Conservation (phyloP, 805 yeast genomes). For the Saturnispora mendoncae region DNA sequence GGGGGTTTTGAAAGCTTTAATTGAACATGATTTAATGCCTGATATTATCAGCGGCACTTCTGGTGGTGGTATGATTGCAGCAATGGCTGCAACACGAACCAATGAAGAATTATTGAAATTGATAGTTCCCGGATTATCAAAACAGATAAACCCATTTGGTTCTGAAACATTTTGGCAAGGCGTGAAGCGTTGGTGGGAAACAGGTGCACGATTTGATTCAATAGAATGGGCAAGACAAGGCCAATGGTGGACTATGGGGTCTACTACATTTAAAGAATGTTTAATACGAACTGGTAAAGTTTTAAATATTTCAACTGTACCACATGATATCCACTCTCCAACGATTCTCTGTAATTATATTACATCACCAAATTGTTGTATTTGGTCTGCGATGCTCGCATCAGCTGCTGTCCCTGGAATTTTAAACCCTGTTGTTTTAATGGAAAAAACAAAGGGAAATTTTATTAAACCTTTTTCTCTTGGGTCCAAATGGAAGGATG, state of each 20-base stretch:
- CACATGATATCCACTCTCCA: constrained; percentile 76
- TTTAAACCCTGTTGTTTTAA: constrained; percentile 66
- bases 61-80: constrained; percentile 75
- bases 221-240: constrained; percentile 64
- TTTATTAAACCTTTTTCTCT: constrained; percentile 57
- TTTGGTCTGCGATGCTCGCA: constrained; percentile 73
- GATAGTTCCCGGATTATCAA: constrained; percentile 52
- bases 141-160: constrained; percentile 60
- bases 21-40: constrained; percentile 61
- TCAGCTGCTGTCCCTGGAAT: constrained; percentile 82
- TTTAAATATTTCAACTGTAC: constrained; percentile 68
- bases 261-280: constrained; percentile 64
- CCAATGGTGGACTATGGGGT: constrained; percentile 64
- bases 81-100: constrained; percentile 60
- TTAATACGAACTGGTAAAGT: constrained; percentile 59
- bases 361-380: constrained; percentile 71
- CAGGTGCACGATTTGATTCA: constrained; percentile 75
- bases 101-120: constrained; percentile 52
- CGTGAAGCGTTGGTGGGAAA: constrained; percentile 56
- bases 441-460: constrained; percentile 40
- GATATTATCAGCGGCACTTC: constrained; percentile 67
- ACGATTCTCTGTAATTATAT: constrained; percentile 68
- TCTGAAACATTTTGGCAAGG: constrained; percentile 49
- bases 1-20: constrained; percentile 63
- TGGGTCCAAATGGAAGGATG: constrained; percentile 74